Conservation (phyloP, 768 basidiomycete genomes). For the Leccinellum rugosiceps region DNA sequence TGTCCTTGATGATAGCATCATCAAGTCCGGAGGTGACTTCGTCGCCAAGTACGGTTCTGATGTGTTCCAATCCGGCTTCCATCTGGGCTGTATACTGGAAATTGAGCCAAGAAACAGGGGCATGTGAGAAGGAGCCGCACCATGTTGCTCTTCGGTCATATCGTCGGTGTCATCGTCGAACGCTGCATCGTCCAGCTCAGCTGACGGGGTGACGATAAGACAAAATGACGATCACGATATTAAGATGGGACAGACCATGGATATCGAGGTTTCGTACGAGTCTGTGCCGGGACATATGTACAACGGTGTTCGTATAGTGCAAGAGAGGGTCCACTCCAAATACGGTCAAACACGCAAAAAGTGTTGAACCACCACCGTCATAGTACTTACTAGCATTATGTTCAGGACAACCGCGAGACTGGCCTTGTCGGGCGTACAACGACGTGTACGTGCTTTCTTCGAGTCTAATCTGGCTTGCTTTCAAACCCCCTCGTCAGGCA, state of each 20-base stretch:
- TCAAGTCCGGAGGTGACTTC: conserved; percentile 63
- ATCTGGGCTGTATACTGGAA: conserved; percentile 52
- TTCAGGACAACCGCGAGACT: conserved; percentile 46
- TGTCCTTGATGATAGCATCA: conserved; percentile 72
- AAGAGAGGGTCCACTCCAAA: conserved; percentile 9
- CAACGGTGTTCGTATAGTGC: conserved; percentile 3
- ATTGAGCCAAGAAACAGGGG: conserved; percentile 6
- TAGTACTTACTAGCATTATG: too few species aligned
- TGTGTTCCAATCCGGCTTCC: conserved; percentile 64
- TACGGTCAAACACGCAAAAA: conserved; percentile 14
- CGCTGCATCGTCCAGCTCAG: conserved; percentile 81
- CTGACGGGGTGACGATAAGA: conserved; percentile 37
- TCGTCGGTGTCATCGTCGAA: conserved; percentile 77
- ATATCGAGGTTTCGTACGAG: conserved; percentile 84
- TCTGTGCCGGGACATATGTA: conserved; percentile 82
- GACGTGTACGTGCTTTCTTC: conserved; percentile 45
- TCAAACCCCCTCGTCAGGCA: conserved; percentile 36
- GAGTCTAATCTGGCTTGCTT: background rate
- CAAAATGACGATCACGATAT: background rate
- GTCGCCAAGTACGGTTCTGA: conserved; percentile 65
- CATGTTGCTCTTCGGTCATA: conserved; percentile 79
- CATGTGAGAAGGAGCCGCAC: conserved; percentile 38
- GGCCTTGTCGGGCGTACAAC: conserved; percentile 35
- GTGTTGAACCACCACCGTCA: background rate
- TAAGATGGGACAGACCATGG: conserved; percentile 42